A percentile compares a stretch with the other conserved stretches of the same genome.
phyloP scores from a whole-genome alignment of 192 early-diverging fungal species.

The Coemansia interrupta region DNA sequence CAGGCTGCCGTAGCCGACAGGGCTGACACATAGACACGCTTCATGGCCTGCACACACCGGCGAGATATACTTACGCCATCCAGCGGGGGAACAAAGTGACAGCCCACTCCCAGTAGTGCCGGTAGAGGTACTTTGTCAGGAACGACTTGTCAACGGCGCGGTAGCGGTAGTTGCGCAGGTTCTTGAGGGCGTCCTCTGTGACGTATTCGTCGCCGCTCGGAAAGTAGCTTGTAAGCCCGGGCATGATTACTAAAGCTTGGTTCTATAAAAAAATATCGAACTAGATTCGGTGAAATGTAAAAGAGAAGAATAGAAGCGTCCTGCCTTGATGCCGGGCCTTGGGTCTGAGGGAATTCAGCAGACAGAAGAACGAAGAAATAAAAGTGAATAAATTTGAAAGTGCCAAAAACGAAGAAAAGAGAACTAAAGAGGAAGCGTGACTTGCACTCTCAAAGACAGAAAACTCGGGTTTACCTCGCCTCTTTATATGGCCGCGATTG shows the following conservation, averaged over 20 bases:
- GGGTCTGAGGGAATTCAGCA: no score
- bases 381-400: background rate
- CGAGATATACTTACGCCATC: slow-evolving; percentile 77
- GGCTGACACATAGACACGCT: background rate
- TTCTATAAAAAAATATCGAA: no score
- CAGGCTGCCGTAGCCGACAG: background rate
- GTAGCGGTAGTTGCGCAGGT: slow-evolving; percentile 78
- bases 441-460: no score
- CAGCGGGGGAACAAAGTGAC: slow-evolving; percentile 85
- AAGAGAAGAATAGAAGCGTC: slow-evolving; percentile 9
- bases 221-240: slow-evolving; percentile 31
- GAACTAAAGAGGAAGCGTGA: background rate
- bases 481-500: background rate
- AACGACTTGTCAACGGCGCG: slow-evolving; percentile 78
- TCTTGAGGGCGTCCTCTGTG: slow-evolving; percentile 62
- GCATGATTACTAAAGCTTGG: slow-evolving; percentile 10
- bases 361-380: no score
- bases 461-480: no score
- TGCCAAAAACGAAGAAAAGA: background rate
- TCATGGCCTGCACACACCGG: background rate
- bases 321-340: no score
- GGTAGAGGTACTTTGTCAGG: slow-evolving; percentile 74
- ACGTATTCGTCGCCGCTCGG: slow-evolving; percentile 60
- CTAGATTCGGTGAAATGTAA: background rate
- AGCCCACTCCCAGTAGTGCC: slow-evolving; percentile 87